Conservation (phyloP, 495 filamentous ascomycete genomes). For the Choiromyces venosus region DNA sequence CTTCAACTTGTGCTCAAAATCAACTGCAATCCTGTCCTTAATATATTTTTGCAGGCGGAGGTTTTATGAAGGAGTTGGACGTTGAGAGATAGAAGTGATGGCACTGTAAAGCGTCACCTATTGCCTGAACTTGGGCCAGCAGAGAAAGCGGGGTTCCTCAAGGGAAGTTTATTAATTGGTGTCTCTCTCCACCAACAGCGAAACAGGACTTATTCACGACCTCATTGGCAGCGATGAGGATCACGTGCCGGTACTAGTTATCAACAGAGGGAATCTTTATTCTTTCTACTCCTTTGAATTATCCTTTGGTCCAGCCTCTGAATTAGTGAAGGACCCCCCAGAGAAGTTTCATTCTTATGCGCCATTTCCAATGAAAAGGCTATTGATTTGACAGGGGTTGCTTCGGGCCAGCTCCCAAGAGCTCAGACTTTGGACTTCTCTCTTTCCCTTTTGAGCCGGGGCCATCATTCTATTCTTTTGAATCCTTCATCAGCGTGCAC, state of each 20-base stretch:
- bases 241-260: no score
- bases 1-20: background rate
- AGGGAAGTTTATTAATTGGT: background rate
- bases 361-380: background rate
- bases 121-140: background rate
- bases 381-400: no score
- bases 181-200: background rate
- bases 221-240: no score
- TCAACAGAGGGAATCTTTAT: no score
- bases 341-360: background rate
- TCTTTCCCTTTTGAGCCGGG: no score
- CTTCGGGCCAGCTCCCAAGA: no score
- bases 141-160: background rate
- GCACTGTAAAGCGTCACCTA: background rate
- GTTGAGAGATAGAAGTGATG: background rate
- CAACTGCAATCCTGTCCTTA: background rate
- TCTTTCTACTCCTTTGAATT: no score
- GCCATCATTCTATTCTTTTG: no score
- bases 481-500: no score
- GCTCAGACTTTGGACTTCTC: no score
- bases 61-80: no score
- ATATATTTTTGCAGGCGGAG: background rate
- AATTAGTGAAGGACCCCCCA: background rate
- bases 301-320: background rate
- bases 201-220: no score